Base-by-base conservation (phyloP, 495 filamentous ascomycete genomes). In the Gamarada debralockiae region DNA sequence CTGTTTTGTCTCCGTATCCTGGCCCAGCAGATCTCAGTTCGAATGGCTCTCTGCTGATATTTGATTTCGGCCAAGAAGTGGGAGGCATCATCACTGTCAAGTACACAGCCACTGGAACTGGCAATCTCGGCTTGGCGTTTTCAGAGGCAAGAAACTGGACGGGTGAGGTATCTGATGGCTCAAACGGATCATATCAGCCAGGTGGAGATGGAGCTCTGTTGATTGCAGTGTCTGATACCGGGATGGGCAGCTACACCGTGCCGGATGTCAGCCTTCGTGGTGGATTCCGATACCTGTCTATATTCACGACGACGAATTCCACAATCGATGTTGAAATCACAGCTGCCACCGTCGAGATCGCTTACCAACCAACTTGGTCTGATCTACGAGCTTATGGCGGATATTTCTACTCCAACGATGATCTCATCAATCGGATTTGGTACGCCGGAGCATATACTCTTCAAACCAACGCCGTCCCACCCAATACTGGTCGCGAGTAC, bases 401-500 rank as follows among this genome's bases (percentile, higher is more conserved):
- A 7, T 85, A 84, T 50, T 85, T 85, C 52, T 73, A 81, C 49
- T 78, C 71, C 55, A 75, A 69, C 53, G 80, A 85, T 60, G 72
- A 82, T 18, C 60, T 79, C 18, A 68, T 86, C 29, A 83, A 84
- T 53, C 69, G 70, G 18, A 76, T 84, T 31, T 85, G 79, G 79
- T 85, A 85, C 66, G 74, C 77, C 15, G 79, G 80, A 21, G 80
- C 80, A 22, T 85, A 82, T 62, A 85, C 82, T 3, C 61, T 78
- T 20, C 80, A 84, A 62, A 79, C 78, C 1, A 82, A 82, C 64
- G 69, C 73, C 2, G 74, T 84, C 0, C 75, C 77, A 4, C 70
- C 72, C 1, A 64, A 67, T 48, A 80, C 76, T 10, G 81, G 80
- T 3, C 72, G 80, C 25, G 64, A 73, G 23, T 73, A 74, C 41